Base-by-base conservation (phyloP, 2,329 filamentous ascomycete species). In the Verticillium albo-atrum region DNA sequence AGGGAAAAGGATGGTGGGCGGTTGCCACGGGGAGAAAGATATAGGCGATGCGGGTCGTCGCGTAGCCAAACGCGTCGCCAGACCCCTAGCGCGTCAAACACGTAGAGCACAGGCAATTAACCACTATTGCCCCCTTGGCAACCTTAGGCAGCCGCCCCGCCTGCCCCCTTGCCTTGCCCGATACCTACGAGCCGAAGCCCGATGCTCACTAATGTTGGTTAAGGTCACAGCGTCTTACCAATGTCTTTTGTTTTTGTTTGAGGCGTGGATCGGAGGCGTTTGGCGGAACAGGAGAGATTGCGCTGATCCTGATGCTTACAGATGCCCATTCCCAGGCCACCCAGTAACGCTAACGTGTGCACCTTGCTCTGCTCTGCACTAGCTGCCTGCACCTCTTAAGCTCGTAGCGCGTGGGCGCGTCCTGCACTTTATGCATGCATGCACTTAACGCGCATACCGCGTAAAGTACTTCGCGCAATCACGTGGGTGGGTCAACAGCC, bases 61-160 rank as follows among this genome's bases (percentile, higher is more conserved):
- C 71, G 71, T 74, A 65, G 67, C 62, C 56, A 61, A 59, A 72
- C 71, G 71, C 71, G 71, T 69, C 68, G 65, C 70, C 70, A 70
- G 66, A 25, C 58, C 42, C 51, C 59, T 68, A 67, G 66, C 66
- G 66, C 62, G 66, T 65, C 65, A 67, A 68, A 61, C 64, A 64
- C 60, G 61, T 61, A 60, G 58, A 65, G 58, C 52, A 30, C 52
- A 30, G 52, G 51, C 28, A n/a, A 20, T 20, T 54, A 34, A 54
- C 30, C 27, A 34, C 27, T 54, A 14, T 27, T 56, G 25, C 47
- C 25, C n/a, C 54, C 54, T 47, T 47, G 42, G 42, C 30, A 34
- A 32, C 52, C 15, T 54, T 17, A 28, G 23, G 27, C 15, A n/a
- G 15, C n/a, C 14, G 26, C 42, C 42, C 42, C 42, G 42, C 42